Evolutionary conservation across 2,329 filamentous ascomycete species (phyloP), one percentile per base, ranked within the genome.

Genomic region (Aspergillus glaucus): DNA sequence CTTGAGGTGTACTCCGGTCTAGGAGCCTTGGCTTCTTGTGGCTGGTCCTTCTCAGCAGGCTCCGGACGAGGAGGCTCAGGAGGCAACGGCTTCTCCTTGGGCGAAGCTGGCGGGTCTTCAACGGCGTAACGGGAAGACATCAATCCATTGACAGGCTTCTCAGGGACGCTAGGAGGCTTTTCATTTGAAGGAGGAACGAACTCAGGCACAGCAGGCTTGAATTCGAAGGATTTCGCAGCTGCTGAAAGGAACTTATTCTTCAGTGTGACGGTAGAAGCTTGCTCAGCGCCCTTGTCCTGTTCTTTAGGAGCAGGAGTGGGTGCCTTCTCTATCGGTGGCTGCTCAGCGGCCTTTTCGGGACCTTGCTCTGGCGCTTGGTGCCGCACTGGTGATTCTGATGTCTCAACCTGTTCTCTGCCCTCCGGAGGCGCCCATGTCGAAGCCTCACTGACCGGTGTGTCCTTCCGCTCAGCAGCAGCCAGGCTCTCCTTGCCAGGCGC

Each of bases 221-320:
- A 77, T 48, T 77, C 78, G 63, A 93, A 94, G 0, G 86, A 78
- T 58, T 80, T 81, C 0, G 87, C 86, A 14, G 81, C 77, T 3
- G 86, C 85, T 32, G 87, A 91, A 21, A 91, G 73, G 4, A 82
- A 82, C 56, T 77, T 78, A 55, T 75, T 75, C 62, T 65, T 67
- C 36, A 47, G 24, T 12, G 57, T 53, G 42, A 51, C 34, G 45
- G 56, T 50, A 48, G 61, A 50, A 2, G 50, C 48, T n/a, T 53
- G 44, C 21, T 43, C 34, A 19, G 48, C 34, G n/a, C 17, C n/a
- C 17, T 40, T 15, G 8, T 22, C 37, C 9, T 50, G 7, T 45
- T 40, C 30, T 50, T 41, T 26, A 40, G 19, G 15, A 46, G 45
- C 56, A 8, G 49, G 47, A 28, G 55, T 45, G 7, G 48, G 12